Conservation (phyloP, 768 basidiomycete genomes). For the Gloeophyllum trabeum region DNA sequence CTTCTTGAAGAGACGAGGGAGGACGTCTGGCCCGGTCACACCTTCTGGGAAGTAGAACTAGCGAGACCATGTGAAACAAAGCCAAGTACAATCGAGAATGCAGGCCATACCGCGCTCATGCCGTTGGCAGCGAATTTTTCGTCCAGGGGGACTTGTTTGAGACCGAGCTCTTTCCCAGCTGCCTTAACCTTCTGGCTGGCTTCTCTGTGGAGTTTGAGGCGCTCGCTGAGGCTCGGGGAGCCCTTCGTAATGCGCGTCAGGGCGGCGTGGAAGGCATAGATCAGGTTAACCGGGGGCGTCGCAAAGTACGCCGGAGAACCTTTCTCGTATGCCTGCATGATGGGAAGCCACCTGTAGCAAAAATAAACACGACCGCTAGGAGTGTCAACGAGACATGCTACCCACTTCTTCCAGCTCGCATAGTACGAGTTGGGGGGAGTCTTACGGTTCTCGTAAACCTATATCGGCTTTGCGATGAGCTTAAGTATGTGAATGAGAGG, state of each 20-base stretch:
- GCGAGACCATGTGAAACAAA: conserved; percentile 2
- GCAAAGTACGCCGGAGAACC: conserved; percentile 85
- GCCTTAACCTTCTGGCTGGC: conserved; percentile 61
- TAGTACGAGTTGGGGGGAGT: conserved; percentile 72
- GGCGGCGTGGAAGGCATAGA: conserved; percentile 84
- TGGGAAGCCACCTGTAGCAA: conserved; percentile 64
- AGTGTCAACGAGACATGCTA: background rate
- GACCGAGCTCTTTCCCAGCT: conserved; percentile 51
- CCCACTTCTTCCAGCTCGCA: conserved; percentile 78
- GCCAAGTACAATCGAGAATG: conserved; percentile 1
- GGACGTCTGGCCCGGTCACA: conserved; percentile 59
- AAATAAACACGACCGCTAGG: conserved; percentile 1
- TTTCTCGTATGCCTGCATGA: conserved; percentile 89
- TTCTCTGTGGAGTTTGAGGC: conserved; percentile 66
- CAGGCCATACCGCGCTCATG: conserved; percentile 70
- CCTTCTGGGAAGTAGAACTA: conserved; percentile 80
- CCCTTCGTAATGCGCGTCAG: conserved; percentile 58
- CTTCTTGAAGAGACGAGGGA: conserved; percentile 62
- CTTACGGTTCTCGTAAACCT: conserved; percentile 52
- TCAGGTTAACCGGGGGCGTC: conserved; percentile 89
- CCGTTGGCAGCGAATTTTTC: conserved; percentile 73
- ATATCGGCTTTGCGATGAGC: background rate
- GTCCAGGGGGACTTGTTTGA: conserved; percentile 59
- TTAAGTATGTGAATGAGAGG: background rate
- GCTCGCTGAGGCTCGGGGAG: conserved; percentile 57